phyloP scores from a whole-genome alignment of 2,329 filamentous ascomycete species.

The Aspergillus hortae region DNA sequence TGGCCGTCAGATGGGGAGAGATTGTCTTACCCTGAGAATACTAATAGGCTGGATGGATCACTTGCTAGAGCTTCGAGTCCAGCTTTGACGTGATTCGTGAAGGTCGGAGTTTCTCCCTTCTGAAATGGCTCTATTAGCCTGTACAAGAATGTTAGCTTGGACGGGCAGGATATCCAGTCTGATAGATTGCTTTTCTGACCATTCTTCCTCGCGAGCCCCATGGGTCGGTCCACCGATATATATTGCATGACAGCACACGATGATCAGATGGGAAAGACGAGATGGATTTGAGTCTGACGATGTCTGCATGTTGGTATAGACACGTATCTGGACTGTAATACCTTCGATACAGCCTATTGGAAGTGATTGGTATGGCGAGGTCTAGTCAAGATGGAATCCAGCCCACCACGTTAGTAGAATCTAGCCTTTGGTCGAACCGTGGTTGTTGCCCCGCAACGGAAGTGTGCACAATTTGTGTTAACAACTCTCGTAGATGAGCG shows the following conservation, averaged over 20 bases:
- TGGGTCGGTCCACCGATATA: background rate
- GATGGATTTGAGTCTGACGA: background rate
- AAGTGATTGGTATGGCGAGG: too few relatives aligned
- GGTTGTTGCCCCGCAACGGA: too few relatives aligned
- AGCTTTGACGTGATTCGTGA: conserved; percentile 68
- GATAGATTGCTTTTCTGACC: background rate
- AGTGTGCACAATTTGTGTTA: too few relatives aligned
- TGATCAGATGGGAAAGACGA: background rate
- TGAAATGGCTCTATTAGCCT: conserved; percentile 74
- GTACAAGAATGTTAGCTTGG: background rate
- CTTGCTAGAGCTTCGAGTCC: conserved; percentile 55
- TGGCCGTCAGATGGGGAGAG: background rate
- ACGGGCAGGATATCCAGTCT: too few relatives aligned
- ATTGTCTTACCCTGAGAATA: conserved; percentile 65
- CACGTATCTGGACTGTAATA: too few relatives aligned
- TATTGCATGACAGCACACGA: background rate
- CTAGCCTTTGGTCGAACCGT: too few relatives aligned
- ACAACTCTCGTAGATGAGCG: too few relatives aligned
- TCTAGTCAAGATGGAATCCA: too few relatives aligned
- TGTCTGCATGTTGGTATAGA: background rate
- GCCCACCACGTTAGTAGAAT: too few relatives aligned
- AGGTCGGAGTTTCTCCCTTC: conserved; percentile 71
- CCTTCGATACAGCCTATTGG: too few relatives aligned
- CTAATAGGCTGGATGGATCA: conserved; percentile 51
- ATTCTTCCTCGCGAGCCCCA: background rate